phyloP scores from a whole-genome alignment of 305 asterid species.

The Fraxinus angustifolia region DNA sequence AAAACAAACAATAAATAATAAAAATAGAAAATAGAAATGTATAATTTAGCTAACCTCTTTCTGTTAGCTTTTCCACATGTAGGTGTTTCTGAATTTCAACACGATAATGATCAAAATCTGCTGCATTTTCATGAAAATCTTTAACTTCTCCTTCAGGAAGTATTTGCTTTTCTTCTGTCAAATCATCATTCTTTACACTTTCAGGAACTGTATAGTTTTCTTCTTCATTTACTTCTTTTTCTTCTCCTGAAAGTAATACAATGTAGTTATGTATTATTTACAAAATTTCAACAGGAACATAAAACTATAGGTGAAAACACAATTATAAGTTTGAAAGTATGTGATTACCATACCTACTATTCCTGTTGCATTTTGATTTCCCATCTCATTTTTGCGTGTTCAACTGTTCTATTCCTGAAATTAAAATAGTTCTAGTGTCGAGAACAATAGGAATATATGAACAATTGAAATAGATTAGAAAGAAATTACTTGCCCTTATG shows the following conservation, averaged over 20 bases:
- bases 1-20: background rate
- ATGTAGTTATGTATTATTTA: background rate
- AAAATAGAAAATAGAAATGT: background rate
- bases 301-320: background rate
- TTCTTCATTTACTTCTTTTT: background rate
- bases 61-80: background rate
- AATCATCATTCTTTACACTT: background rate
- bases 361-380: slow-evolving; percentile 7
- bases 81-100: background rate
- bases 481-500: background rate
- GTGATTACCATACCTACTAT: slow-evolving; percentile 1
- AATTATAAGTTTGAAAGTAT: background rate
- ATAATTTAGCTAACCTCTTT: background rate
- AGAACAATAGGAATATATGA: background rate
- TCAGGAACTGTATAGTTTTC: background rate
- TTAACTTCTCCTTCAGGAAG: background rate
- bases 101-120: background rate
- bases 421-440: background rate
- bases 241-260: background rate
- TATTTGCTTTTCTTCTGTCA: background rate
- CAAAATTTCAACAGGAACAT: background rate
- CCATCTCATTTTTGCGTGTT: slow-evolving; percentile 3
- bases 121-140: slow-evolving; percentile 1
- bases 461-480: background rate
- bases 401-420: background rate